phyloP scores from a whole-genome alignment of 768 basidiomycete species.

The Boletus sp. region DNA sequence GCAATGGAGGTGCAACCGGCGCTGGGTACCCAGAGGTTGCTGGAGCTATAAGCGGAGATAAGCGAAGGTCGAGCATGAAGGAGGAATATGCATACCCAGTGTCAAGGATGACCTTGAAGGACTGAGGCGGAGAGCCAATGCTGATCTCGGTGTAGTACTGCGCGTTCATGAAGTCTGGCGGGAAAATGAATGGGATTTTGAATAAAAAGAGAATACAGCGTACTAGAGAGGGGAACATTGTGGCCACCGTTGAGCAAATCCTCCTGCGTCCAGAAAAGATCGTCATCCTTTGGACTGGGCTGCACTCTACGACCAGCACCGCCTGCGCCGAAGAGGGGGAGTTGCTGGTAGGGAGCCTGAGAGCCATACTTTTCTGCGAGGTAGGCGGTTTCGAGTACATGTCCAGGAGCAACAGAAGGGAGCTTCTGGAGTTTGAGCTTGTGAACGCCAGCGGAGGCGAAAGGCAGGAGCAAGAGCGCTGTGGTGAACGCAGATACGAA shows the following conservation, averaged over 20 bases:
- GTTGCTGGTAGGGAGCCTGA: slow-evolving; percentile 41
- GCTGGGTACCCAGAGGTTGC: slow-evolving; percentile 95
- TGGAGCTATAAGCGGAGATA: slow-evolving; percentile 51
- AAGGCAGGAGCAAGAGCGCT: slow-evolving; percentile 41
- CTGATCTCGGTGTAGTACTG: slow-evolving; percentile 92
- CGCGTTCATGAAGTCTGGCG: slow-evolving; percentile 92
- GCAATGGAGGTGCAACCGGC: slow-evolving; percentile 80
- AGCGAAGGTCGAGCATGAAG: slow-evolving; percentile 19
- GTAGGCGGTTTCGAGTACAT: slow-evolving; percentile 73
- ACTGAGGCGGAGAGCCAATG: slow-evolving; percentile 82
- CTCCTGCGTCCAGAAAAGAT: slow-evolving; percentile 81
- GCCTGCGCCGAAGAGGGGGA: slow-evolving; percentile 72
- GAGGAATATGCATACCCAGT: slow-evolving; percentile 58
- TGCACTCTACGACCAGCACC: slow-evolving; percentile 65
- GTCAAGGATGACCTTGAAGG: slow-evolving; percentile 92
- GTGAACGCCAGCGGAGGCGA: slow-evolving; percentile 59
- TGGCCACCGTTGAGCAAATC: slow-evolving; percentile 72
- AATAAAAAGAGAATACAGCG: background rate
- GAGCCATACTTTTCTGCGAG: slow-evolving; percentile 92
- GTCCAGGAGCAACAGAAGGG: slow-evolving; percentile 56
- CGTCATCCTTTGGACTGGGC: slow-evolving; percentile 50
- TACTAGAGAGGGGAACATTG: slow-evolving; percentile 80
- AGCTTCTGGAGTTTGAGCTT: slow-evolving; percentile 91
- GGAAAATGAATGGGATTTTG: background rate
- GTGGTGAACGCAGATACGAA: slow-evolving; percentile 41